Conservation (phyloP, 169 alveolate species). For the Plasmodium vivax region DNA sequence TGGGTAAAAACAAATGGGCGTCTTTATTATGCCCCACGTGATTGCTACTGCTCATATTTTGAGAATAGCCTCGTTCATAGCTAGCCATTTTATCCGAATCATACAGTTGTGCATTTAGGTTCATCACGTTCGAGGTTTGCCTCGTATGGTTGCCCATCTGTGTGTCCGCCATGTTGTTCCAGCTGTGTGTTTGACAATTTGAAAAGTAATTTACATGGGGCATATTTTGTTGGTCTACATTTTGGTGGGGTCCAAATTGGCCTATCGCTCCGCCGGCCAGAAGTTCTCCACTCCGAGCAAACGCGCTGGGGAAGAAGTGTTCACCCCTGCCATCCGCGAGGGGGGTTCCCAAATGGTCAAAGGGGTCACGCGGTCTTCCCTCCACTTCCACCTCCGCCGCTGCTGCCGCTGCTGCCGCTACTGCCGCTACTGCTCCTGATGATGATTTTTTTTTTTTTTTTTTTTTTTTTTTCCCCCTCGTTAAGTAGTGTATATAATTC, state of each 20-base stretch:
- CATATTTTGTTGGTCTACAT: not conserved
- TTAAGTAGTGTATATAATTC: conserved; percentile 53
- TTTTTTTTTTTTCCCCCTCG: not conserved
- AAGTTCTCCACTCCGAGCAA: not conserved
- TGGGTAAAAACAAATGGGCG: not conserved
- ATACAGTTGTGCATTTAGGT: not conserved
- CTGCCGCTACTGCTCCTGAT: not conserved
- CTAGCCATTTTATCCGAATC: not conserved
- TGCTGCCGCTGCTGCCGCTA: not conserved
- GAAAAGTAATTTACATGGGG: not conserved
- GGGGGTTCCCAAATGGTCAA: not conserved
- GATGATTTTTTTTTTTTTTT: not conserved
- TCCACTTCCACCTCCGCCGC: not conserved
- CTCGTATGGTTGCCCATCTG: not conserved
- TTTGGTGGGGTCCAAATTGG: not conserved
- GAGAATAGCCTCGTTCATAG: not conserved
- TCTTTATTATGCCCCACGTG: not conserved
- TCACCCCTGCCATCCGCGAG: not conserved
- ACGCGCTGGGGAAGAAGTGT: not conserved
- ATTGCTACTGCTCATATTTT: not conserved
- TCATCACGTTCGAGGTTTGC: not conserved
- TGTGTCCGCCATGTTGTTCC: not conserved
- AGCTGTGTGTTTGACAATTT: not conserved
- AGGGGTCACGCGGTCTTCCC: not conserved
- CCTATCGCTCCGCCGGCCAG: not conserved